These are phyloP conservation scores for Cryptosporidium sp. DNA, from an alignment of 169 alveolate genomes.

Conservation along the genomic window DNA sequence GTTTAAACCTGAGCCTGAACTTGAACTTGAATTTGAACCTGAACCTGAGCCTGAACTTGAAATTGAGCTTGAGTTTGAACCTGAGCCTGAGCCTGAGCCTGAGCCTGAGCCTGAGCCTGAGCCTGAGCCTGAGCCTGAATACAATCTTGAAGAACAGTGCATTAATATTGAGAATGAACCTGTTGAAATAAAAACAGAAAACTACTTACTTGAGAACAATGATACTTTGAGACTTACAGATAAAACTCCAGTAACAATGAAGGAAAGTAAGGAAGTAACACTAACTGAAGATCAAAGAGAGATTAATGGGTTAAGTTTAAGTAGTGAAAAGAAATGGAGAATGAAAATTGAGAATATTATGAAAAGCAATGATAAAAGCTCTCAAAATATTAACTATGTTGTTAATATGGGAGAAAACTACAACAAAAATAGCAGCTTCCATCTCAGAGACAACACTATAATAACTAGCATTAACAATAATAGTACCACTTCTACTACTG, in stretches of 20 bases:
- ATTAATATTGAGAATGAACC: not conserved
- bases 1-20: not conserved
- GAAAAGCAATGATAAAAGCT: not conserved
- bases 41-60: not conserved
- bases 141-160: not conserved
- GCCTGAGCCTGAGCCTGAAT: not conserved
- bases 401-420: not conserved
- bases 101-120: not conserved
- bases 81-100: not conserved
- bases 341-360: constrained; percentile 30
- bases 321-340: constrained; percentile 31
- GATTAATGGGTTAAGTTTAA: not conserved
- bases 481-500: not conserved
- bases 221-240: not conserved
- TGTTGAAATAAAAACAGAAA: not conserved
- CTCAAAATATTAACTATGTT: not conserved
- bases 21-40: not conserved
- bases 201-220: not conserved
- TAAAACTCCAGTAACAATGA: not conserved
- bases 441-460: not conserved
- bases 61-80: not conserved
- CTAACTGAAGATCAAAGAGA: not conserved
- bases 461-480: not conserved
- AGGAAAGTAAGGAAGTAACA: not conserved
- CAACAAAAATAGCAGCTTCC: not conserved